Evolutionary conservation across 768 basidiomycete genomes (phyloP).

Genomic region (Lentinula sp.): DNA sequence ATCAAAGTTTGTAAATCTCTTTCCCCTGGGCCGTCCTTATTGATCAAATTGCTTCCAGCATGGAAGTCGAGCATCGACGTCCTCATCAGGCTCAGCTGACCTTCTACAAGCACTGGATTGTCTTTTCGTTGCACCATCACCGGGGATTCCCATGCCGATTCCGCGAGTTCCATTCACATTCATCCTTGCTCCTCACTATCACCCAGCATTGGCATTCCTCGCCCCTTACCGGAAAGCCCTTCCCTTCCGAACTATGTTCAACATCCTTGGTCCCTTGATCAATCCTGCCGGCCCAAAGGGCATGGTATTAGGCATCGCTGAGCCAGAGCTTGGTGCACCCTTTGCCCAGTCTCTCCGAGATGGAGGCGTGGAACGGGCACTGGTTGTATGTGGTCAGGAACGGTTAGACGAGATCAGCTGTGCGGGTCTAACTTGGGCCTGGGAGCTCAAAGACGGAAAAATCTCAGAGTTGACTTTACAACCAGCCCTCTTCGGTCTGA

Average conservation of each 20-base stretch:
- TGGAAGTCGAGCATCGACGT: constrained; percentile 86
- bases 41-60: constrained; percentile 47
- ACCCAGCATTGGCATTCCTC: constrained; percentile 77
- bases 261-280: constrained; percentile 88
- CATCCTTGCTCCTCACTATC: constrained; percentile 91
- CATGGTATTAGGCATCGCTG: constrained; percentile 93
- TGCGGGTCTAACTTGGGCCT: constrained; percentile 81
- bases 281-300: constrained; percentile 83
- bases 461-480: constrained; percentile 60
- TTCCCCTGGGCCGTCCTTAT: constrained; percentile 1
- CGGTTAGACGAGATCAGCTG: constrained; percentile 93
- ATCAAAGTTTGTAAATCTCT: constrained; percentile 60
- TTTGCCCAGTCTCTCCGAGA: constrained; percentile 74
- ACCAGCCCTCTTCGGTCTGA: constrained; percentile 75
- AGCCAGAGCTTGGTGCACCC: constrained; percentile 69
- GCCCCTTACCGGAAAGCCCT: constrained; percentile 81
- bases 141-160: constrained; percentile 52
- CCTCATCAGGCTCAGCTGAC: constrained; percentile 92
- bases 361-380: constrained; percentile 75
- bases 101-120: constrained; percentile 82
- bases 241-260: constrained; percentile 96
- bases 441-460: constrained; percentile 71
- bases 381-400: constrained; percentile 93
- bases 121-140: constrained; percentile 59
- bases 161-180: constrained; percentile 78